phyloP scores from a whole-genome alignment of 192 early-diverging fungal species.

The Dimargaris verticillata region DNA sequence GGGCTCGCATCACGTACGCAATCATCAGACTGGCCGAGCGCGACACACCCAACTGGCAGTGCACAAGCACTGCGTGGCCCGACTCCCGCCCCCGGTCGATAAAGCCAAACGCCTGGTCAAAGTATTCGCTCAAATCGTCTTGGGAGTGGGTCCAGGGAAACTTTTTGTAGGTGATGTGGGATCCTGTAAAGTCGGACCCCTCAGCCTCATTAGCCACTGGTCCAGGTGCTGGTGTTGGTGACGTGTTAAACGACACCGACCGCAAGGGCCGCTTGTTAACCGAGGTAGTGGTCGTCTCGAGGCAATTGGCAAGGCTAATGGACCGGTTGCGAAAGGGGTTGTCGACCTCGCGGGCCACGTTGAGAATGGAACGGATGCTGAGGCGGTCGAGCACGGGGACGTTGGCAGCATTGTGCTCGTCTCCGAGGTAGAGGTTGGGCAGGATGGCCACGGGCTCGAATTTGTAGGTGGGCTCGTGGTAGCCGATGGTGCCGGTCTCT shows the following conservation, averaged over 20 bases:
- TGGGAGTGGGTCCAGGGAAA: slow-evolving; percentile 61
- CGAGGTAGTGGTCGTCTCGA: background rate
- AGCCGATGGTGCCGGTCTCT: slow-evolving; percentile 7
- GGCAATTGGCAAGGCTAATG: slow-evolving; percentile 1
- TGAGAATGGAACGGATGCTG: slow-evolving; percentile 41
- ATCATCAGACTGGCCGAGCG: slow-evolving; percentile 73
- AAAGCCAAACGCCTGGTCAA: slow-evolving; percentile 40
- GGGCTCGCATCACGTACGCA: slow-evolving; percentile 70
- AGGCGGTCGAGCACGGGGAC: slow-evolving; percentile 24
- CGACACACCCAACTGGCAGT: slow-evolving; percentile 81
- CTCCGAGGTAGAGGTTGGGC: slow-evolving; percentile 49
- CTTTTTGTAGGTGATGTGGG: slow-evolving; percentile 40
- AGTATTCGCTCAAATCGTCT: slow-evolving; percentile 37
- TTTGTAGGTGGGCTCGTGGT: slow-evolving; percentile 4
- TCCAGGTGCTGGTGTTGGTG: background rate
- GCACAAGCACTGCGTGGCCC: slow-evolving; percentile 51
- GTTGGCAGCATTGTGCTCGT: slow-evolving; percentile 43
- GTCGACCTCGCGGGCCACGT: slow-evolving; percentile 66
- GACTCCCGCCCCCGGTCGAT: slow-evolving; percentile 40
- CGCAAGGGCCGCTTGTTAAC: background rate
- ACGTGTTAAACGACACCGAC: background rate
- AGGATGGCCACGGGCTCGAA: slow-evolving; percentile 38
- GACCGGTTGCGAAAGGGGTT: slow-evolving; percentile 20
- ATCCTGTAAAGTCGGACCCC: background rate
- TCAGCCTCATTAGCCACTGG: background rate